Base-by-base conservation (phyloP, 2,329 filamentous ascomycete genomes). In the Pestalotiopsis sp. region DNA sequence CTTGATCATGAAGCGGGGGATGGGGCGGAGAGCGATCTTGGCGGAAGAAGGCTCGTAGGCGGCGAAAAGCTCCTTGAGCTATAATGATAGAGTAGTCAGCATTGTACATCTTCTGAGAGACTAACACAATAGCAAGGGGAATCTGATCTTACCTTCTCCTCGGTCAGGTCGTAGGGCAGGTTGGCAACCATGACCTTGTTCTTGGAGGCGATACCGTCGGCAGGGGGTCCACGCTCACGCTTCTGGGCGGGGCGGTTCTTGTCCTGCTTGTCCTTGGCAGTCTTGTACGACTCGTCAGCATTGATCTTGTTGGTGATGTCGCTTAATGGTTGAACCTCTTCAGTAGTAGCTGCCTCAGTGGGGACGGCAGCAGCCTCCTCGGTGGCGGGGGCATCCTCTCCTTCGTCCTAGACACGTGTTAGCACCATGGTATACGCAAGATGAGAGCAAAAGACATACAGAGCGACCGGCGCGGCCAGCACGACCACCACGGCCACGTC, bases 171-270 rank as follows among this genome's bases (percentile, higher is more conserved):
- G 80, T 99, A 99, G 66, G 96, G 96, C 72, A 99, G 90, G 88
- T 99, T 99, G 79, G 96, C 96, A 79, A 99, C 96, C 96, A 99
- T 99, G 85, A 99, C 94, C 92, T 99, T 99, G 84, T 93, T 98
- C 92, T 98, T 98, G 84, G 95, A 98, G 74, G 96, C 92, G 79
- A 99, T 93, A 76, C 96, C 96, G 81, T 99, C 95, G 83, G 97
- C 95, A 70, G 96, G 96, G 73, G 96, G 96, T 72, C 96, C 96
- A 82, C 96, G 95, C 90, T 98, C 88, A 76, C 89, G 87, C 77
- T 88, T 87, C 85, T 90, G 87, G 77, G 84, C 83, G 76, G 84
- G 82, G 71, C 87, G 87, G 76, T 83, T 79, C 79, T 87, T 83
- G 70, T 72, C 67, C 59, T 62, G 59, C 71, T 70, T 76, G 20